Evolutionary conservation across 495 filamentous ascomycete species (phyloP), one percentile per base, ranked within the genome.

Genomic region (Penicillium tannophilum): DNA sequence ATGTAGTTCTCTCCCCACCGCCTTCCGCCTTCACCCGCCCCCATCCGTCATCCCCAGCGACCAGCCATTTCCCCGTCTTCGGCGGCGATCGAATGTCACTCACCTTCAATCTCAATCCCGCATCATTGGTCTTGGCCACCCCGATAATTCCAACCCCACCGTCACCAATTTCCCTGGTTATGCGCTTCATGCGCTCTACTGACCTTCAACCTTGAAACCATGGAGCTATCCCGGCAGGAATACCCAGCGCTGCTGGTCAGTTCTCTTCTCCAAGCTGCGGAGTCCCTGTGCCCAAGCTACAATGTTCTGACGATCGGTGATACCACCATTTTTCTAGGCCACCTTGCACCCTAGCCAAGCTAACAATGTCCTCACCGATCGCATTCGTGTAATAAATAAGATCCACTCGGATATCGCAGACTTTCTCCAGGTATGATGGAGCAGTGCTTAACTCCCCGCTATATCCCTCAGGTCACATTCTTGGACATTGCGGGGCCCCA

Each of bases 191-290:
- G 68, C 62, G 60, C 61, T 54, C 41, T 48, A 62, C 61, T 59
- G 63, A 71, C 59, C 57, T 65, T 70, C 72, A 69, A 75, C 65
- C 57, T 57, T 59, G 59, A 67, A 67, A 69, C 60, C 60, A 87
- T 91, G 84, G 93, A 93, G 64, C 84, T 96, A 65, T 90, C 90
- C 67, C 84, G 93, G 72, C 84, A 90, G 72, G 94, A 98, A 76
- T 98, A 98, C 78, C 93, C 94, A 69, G 89, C 89, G 28, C 86
- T 98, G 83, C 86, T 98, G 89, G 94, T 98, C 84, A 74, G 90
- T 56, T 61, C 67, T 55, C 58, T 50, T 54, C 52, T 35, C 50
- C 53, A 42, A 30, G 54, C 57, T 60, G 54, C 47, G 20, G 23
- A 33, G 14, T 44, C 35, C 24, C 24, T 12, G 28, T 30, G 54